Percentiles rank a stretch among this genome's conserved stretches.
phyloP scores from a whole-genome alignment of 208 protist species.

The Novymonas esmeraldas region DNA sequence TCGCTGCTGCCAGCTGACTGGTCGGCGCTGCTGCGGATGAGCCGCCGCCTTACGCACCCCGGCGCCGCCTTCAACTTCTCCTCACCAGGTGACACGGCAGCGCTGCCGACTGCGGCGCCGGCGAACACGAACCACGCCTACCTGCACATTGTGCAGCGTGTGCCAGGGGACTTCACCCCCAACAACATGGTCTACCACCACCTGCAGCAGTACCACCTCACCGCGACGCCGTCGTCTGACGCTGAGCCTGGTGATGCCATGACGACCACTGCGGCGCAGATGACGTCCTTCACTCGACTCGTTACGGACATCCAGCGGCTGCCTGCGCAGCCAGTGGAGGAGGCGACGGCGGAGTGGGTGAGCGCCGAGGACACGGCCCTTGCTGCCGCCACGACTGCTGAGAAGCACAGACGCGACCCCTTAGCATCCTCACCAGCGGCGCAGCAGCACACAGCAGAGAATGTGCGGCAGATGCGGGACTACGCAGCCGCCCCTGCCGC shows the following conservation, averaged over 20 bases:
- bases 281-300: conserved; percentile 35
- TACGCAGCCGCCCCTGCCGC: not conserved
- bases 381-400: conserved; percentile 18
- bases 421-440: conserved; percentile 32
- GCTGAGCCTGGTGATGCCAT: too few species aligned
- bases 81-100: conserved; percentile 50
- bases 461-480: conserved; percentile 22
- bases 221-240: not conserved
- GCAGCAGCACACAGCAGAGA: conserved; percentile 27
- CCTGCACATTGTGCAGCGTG: conserved; percentile 78
- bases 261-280: not conserved
- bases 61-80: conserved; percentile 55
- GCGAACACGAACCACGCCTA: conserved; percentile 42
- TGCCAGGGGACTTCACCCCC: conserved; percentile 65
- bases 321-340: conserved; percentile 17
- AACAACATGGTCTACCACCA: conserved; percentile 88
- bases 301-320: conserved; percentile 35
- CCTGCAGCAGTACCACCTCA: conserved; percentile 49
- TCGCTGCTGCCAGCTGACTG: conserved; percentile 49
- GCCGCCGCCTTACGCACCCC: conserved; percentile 51
- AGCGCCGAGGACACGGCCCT: conserved; percentile 5
- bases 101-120: not conserved
- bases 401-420: conserved; percentile 40
- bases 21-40: conserved; percentile 47
- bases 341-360: conserved; percentile 14